phyloP scores from a whole-genome alignment of 495 filamentous ascomycete genomes.

The Pseudomonodictys pantanalensis region DNA sequence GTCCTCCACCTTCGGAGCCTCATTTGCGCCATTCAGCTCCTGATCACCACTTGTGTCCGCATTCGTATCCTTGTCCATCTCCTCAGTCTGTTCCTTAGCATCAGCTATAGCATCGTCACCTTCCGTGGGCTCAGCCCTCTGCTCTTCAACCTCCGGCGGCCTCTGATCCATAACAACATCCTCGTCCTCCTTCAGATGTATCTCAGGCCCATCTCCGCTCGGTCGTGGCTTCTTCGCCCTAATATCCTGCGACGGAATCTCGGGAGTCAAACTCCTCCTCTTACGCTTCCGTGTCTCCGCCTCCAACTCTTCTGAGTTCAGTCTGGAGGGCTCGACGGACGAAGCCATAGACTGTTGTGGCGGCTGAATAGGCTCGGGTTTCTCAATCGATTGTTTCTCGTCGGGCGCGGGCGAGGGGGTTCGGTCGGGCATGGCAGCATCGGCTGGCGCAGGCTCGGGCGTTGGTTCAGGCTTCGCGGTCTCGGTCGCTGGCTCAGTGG shows the following conservation, averaged over 20 bases:
- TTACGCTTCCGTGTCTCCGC: conserved; percentile 43
- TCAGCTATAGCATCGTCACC: no score
- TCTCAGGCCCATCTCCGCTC: conserved; percentile 13
- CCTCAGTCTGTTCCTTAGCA: no score
- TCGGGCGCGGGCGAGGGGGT: conserved; percentile 12
- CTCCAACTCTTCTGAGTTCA: conserved; percentile 30
- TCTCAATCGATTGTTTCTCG: conserved; percentile 24
- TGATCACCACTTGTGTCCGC: background rate
- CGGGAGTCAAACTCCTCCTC: conserved; percentile 37
- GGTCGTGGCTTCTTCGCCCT: conserved; percentile 37
- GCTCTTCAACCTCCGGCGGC: conserved; percentile 9
- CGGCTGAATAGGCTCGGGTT: conserved; percentile 10
- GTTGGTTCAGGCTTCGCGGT: no score
- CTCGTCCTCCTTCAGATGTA: conserved; percentile 31
- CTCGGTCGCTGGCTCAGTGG: background rate
- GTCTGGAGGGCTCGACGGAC: conserved; percentile 13
- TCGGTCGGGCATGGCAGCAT: background rate
- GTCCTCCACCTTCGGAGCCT: background rate
- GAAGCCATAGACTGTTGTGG: background rate
- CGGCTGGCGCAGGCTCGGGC: background rate
- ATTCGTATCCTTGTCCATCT: no score
- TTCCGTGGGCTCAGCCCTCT: no score
- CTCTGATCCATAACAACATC: conserved; percentile 28
- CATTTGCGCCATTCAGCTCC: background rate
- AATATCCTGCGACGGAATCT: conserved; percentile 27